phyloP scores from a whole-genome alignment of 2,329 filamentous ascomycete species.

The Aspergillus latus region DNA sequence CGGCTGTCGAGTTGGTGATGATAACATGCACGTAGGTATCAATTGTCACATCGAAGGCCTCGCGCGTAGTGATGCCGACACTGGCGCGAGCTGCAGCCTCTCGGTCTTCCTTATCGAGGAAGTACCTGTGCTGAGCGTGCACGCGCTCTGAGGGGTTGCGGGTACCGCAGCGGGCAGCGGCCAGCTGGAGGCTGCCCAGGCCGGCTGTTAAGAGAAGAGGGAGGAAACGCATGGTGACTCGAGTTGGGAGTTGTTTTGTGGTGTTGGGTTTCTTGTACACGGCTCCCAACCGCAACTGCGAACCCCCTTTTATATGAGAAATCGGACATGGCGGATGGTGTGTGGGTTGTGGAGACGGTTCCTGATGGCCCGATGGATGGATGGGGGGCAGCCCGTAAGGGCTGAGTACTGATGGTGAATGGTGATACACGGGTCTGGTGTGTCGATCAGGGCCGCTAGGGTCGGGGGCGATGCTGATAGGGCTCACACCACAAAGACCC shows the following conservation, averaged over 20 bases:
- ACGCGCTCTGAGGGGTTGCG: neutral
- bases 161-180: conserved; percentile 6
- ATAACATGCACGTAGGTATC: conserved; percentile 13
- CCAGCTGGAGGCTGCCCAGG: neutral
- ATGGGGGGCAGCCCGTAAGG: neutral
- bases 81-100: neutral
- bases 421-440: neutral
- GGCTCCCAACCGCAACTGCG: no score
- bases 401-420: no score
- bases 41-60: conserved; percentile 2
- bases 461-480: neutral
- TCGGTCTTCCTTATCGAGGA: neutral
- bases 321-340: neutral
- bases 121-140: neutral
- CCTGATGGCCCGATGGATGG: neutral
- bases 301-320: neutral
- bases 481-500: neutral
- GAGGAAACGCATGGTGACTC: conserved; percentile 2
- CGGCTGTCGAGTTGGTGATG: neutral
- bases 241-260: neutral
- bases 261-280: no score
- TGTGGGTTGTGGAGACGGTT: neutral
- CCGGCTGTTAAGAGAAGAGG: conserved; percentile 1
- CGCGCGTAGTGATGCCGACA: neutral
- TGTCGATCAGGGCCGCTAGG: neutral